These are phyloP conservation scores for Talaromyces thailandensis DNA, from an alignment of 495 filamentous ascomycete genomes.

Conservation along the genomic window DNA sequence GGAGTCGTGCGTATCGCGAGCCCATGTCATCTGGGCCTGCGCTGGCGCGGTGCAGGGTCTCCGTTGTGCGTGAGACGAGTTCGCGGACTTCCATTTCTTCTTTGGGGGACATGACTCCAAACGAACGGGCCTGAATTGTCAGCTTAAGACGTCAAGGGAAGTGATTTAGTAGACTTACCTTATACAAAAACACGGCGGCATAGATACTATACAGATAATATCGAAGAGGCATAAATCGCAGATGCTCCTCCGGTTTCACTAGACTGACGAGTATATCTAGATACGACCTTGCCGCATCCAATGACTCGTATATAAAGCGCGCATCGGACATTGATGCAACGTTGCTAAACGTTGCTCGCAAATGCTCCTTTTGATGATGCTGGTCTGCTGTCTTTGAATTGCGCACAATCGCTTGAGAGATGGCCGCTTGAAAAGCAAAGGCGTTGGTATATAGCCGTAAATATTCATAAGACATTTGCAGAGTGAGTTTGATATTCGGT, in stretches of 20 bases:
- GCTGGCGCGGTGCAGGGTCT: conserved; percentile 42
- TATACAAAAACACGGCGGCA: conserved; percentile 48
- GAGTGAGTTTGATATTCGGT: conserved; percentile 43
- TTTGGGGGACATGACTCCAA: conserved; percentile 40
- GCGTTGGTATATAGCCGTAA: conserved; percentile 56
- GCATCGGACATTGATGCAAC: conserved; percentile 50
- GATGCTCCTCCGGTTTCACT: conserved; percentile 44
- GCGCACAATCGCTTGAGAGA: conserved; percentile 45
- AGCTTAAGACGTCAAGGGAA: not conserved
- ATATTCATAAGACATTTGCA: conserved; percentile 56
- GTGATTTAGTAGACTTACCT: conserved; percentile 16
- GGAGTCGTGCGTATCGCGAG: conserved; percentile 43
- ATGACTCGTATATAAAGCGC: conserved; percentile 53
- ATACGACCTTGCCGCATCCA: conserved; percentile 54
- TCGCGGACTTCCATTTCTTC: conserved; percentile 46
- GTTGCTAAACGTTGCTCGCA: conserved; percentile 39
- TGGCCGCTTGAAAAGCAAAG: conserved; percentile 58
- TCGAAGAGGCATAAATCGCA: conserved; percentile 50
- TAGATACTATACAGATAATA: conserved; percentile 51
- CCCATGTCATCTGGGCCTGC: conserved; percentile 45
- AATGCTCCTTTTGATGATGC: conserved; percentile 31
- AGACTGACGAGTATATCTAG: conserved; percentile 46
- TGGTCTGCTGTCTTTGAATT: conserved; percentile 25
- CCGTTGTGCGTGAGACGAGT: conserved; percentile 41
- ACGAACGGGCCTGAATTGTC: conserved; percentile 34